Base-by-base conservation (phyloP, 495 filamentous ascomycete species). In the Antarctomyces pellizariae region DNA sequence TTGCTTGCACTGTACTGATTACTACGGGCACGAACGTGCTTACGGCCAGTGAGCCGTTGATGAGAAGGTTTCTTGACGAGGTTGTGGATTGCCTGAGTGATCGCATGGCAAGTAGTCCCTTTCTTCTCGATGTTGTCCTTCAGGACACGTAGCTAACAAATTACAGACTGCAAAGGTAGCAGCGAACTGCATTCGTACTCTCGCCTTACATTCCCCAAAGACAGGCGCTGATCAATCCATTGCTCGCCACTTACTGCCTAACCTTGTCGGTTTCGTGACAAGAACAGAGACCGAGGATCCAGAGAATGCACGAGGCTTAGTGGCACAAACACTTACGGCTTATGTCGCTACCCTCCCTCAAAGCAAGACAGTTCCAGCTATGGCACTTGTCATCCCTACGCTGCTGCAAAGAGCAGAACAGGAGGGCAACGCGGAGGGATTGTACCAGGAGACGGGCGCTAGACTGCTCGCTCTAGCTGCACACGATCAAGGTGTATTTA, bases 1-100 rank as follows among this genome's bases (percentile, higher is more conserved):
- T 95, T 24, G 74, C 77, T 1, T 67, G 70, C 25, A 89, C 89
- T 2, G 75, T 99, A 35, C 62, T 99, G 11, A 62, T 99, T 23
- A 91, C 78, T 3, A 68, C 71, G 16, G 75, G 75, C 17, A 57
- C 65, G 16, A 73, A 72, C 36, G 56, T 68, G 9, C 58, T 95
- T 15, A 58, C 68, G 1, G 64, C 77, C 1, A 61, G 55, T 29
- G 79, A 92, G 36, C 65, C 68, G 7, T 54, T 84, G 2, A 55
- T 90, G 10, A 49, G 47, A 5, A 57, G 57, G 12, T 72, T 75
- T 30, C 55, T 89, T 3, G 59, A 73, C 31, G 76, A 84, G 47
- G 47, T 80, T n/a, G 47, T 78, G 3, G 80, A 86, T 42, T 86
- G 79, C 47, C 55, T 93, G 18, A 75, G 71, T 19, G 79, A 79